A percentile compares a stretch with the other conserved stretches of the same genome.
Evolutionary conservation across 176 grass and related monocot genomes (phyloP).

Genomic region (Thalia dealbata): DNA sequence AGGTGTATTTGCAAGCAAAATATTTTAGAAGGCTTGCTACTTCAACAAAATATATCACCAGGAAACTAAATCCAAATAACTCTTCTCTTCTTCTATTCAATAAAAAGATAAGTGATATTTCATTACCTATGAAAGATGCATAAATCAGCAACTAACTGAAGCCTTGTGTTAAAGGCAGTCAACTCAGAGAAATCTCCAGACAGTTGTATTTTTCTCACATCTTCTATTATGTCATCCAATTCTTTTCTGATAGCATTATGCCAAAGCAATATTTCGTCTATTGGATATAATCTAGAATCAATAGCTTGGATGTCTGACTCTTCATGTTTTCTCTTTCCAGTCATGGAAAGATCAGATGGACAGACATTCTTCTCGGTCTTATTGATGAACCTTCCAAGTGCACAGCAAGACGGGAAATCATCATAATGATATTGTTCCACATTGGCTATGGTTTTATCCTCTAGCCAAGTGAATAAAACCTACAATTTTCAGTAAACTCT

Average conservation of each 20-base stretch:
- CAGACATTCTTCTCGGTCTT: conserved; percentile 19
- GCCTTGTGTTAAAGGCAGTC: conserved; percentile 43
- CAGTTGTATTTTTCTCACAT: conserved; percentile 47
- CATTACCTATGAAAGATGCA: conserved; percentile 81
- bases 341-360: conserved; percentile 31
- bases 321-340: conserved; percentile 47
- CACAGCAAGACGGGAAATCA: conserved; percentile 16
- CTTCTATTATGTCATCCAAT: conserved; percentile 53
- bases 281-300: conserved; percentile 37
- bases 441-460: conserved; percentile 30
- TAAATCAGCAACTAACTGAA: conserved; percentile 77
- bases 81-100: background rate
- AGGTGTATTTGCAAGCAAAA: too few species aligned
- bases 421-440: conserved; percentile 4
- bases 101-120: conserved; percentile 2
- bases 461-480: conserved; percentile 78
- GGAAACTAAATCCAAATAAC: background rate
- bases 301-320: conserved; percentile 24
- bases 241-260: conserved; percentile 70
- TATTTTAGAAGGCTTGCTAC: too few species aligned
- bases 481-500: conserved; percentile 23
- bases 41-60: background rate
- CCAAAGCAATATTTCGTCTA: conserved; percentile 93
- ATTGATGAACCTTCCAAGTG: conserved; percentile 15
- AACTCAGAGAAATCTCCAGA: conserved; percentile 65